phyloP scores from a whole-genome alignment of 768 basidiomycete genomes.

The Suillus luteus region DNA sequence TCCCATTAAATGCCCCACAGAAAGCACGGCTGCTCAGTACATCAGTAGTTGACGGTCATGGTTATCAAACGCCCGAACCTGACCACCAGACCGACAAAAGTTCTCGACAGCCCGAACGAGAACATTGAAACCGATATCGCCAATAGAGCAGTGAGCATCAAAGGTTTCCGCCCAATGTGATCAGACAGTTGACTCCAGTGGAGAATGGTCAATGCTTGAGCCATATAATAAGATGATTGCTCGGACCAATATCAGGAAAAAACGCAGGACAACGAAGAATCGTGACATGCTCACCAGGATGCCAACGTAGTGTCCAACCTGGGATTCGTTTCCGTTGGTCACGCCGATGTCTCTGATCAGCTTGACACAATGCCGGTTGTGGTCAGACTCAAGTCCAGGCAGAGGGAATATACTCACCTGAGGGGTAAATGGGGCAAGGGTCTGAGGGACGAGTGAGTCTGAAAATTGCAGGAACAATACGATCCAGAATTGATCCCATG shows the following conservation, averaged over 20 bases:
- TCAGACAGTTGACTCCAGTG: conserved; percentile 48
- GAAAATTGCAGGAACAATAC: conserved; percentile 68
- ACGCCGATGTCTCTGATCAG: conserved; percentile 22
- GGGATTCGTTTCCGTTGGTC: conserved; percentile 41
- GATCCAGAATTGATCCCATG: conserved; percentile 63
- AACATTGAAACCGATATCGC: conserved; percentile 43
- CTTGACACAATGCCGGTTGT: neutral
- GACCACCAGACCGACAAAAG: conserved; percentile 38
- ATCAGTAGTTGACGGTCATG: neutral
- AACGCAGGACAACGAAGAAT: too few species aligned
- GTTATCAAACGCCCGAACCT: conserved; percentile 26
- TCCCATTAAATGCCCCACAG: conserved; percentile 52
- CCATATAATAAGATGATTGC: conserved; percentile 47
- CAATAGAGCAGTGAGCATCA: conserved; percentile 40
- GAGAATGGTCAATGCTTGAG: conserved; percentile 43
- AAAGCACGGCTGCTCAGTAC: conserved; percentile 34
- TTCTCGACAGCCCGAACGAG: conserved; percentile 42
- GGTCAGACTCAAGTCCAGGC: neutral
- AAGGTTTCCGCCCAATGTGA: conserved; percentile 42
- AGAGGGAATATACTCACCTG: conserved; percentile 42
- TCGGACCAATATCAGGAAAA: conserved; percentile 13
- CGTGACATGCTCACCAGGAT: conserved; percentile 31
- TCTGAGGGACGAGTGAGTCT: conserved; percentile 69
- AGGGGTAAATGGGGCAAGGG: conserved; percentile 70
- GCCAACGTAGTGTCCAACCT: conserved; percentile 46